Base-by-base conservation (phyloP, 1,284 basidiomycete genomes). In the Boletus subluridellus region DNA sequence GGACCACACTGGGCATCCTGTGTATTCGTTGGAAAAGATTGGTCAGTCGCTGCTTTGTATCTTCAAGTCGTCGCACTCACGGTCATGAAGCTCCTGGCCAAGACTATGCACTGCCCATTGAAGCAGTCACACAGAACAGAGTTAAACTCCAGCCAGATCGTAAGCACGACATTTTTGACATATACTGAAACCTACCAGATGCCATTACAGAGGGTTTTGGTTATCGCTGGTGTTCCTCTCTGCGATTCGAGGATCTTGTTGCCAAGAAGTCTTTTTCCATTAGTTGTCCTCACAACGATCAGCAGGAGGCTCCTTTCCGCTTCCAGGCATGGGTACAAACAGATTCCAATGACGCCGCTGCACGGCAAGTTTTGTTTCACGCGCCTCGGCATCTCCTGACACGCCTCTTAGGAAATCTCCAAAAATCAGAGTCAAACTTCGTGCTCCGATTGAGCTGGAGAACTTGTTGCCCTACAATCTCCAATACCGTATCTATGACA, bases 371-470 rank as follows among this genome's bases (percentile, higher is more conserved):
- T 49, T 41, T 49, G 28, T 54, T 15, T 49, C 45, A 17, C 9
- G 52, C 45, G 52, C 38, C 46, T 32, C 6, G 7, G 28, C 47
- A 17, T 38, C 11, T 42, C 2, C 51, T 60, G 45, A 62, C 53
- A 59, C n/a, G 30, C 47, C 21, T 44, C 57, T 6, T 65, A 95
- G 92, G 55, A 86, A 85, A 73, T 92, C 91, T 65, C 96, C 96
- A 0, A 89, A 87, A 69, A 84, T 98, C 60, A 88, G 85, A 50
- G 78, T 99, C 44, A 87, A 86, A 56, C 82, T 99, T 54, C 88
- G 95, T n/a, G 94, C 97, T 10, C 97, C 97, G 0, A 83, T 99
- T 39, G 97, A 99, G 70, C 78, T 99, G 11, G 97, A 99, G 77
- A 99, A 99, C 69, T 77, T 99, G 28, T 78, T 99, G 47, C 98